Evolutionary conservation across 805 yeast genomes (phyloP).

Genomic region (Kodamaea hsintzibuensis): DNA sequence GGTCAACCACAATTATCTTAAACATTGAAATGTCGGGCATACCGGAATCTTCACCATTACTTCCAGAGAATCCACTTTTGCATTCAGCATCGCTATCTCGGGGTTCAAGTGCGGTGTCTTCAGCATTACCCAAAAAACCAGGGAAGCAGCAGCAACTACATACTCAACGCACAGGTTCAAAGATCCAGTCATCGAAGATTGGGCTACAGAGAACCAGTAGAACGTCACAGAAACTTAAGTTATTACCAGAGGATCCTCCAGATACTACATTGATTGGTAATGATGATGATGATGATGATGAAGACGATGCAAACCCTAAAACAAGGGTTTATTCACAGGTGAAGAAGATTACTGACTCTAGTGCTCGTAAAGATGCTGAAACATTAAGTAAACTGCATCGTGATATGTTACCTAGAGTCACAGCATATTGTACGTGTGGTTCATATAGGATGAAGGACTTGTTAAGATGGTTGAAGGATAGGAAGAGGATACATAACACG

Average conservation of each 20-base stretch:
- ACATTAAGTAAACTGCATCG: conserved; percentile 85
- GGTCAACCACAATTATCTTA: conserved; percentile 1
- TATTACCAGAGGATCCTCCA: conserved; percentile 61
- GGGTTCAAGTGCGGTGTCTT: conserved; percentile 1
- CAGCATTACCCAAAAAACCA: conserved; percentile 4
- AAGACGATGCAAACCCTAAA: conserved; percentile 28
- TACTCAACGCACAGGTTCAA: conserved; percentile 18
- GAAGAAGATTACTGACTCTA: conserved; percentile 76
- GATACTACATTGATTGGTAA: conserved; percentile 11
- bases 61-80: conserved; percentile 8
- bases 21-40: conserved; percentile 1
- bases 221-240: conserved; percentile 69
- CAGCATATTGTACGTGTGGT: conserved; percentile 95
- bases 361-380: conserved; percentile 93
- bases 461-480: conserved; percentile 79
- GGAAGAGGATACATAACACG: conserved; percentile 70
- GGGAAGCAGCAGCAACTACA: neutral
- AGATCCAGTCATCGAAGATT: conserved; percentile 45
- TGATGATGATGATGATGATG: conserved; percentile 27
- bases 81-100: neutral
- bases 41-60: conserved; percentile 6
- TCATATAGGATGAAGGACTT: conserved; percentile 87
- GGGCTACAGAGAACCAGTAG: conserved; percentile 77
- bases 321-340: conserved; percentile 79
- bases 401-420: conserved; percentile 84